These are phyloP conservation scores for Testicularia cyperi DNA, from an alignment of 1,284 basidiomycete genomes.

Conservation along the genomic window DNA sequence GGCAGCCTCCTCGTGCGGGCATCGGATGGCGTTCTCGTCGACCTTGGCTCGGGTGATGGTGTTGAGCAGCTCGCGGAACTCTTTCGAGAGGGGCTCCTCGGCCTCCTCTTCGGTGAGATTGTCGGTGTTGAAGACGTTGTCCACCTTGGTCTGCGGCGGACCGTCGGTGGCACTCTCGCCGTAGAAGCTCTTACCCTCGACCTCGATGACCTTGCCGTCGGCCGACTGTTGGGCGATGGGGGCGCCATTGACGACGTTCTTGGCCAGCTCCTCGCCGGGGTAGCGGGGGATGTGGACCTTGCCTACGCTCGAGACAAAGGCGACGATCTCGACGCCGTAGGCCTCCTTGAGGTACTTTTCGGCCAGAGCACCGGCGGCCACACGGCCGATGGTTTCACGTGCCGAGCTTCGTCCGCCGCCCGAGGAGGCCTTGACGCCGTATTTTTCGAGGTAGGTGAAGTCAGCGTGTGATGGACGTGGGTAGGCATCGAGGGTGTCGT, in stretches of 20 bases:
- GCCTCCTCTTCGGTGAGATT: slow-evolving; percentile 70
- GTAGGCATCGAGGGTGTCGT: slow-evolving; percentile 82
- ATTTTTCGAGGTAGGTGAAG: slow-evolving; percentile 97
- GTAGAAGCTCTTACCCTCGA: slow-evolving; percentile 32
- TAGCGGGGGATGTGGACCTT: slow-evolving; percentile 73
- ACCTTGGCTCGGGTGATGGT: slow-evolving; percentile 83
- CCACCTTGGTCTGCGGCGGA: slow-evolving; percentile 56
- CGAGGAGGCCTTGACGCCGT: slow-evolving; percentile 93
- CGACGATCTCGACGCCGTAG: slow-evolving; percentile 90
- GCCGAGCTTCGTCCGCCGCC: slow-evolving; percentile 93
- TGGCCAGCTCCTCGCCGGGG: slow-evolving; percentile 47
- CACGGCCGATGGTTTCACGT: slow-evolving; percentile 94
- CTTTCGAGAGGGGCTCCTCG: slow-evolving; percentile 77
- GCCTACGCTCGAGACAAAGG: slow-evolving; percentile 94
- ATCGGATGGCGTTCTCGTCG: slow-evolving; percentile 83
- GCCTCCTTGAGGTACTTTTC: slow-evolving; percentile 90
- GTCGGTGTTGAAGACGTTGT: slow-evolving; percentile 59
- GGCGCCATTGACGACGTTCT: slow-evolving; percentile 11
- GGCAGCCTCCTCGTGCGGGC: slow-evolving; percentile 84
- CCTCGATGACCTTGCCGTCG: slow-evolving; percentile 4
- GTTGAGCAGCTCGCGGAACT: slow-evolving; percentile 78
- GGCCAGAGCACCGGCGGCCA: slow-evolving; percentile 96
- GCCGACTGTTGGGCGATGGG: slow-evolving; percentile 3
- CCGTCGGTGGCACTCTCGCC: slow-evolving; percentile 58
- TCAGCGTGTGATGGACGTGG: slow-evolving; percentile 97